Conservation (phyloP, 192 early-diverging fungal species). For the Spizellomyces punctatus region DNA sequence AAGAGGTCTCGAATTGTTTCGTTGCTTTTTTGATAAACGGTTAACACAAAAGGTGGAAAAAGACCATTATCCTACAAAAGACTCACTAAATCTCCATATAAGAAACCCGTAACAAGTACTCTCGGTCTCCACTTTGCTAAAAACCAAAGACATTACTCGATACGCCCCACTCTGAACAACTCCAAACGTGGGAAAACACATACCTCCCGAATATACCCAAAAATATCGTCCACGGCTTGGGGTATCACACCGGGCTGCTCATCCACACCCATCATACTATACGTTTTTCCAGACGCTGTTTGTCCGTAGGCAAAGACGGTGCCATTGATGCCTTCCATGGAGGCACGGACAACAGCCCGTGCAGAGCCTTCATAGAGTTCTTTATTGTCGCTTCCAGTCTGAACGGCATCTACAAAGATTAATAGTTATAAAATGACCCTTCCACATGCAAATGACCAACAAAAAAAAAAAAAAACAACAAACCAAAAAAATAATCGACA, state of each 20-base stretch:
- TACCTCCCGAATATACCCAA: slow-evolving; percentile 55
- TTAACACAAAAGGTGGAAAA: slow-evolving; percentile 13
- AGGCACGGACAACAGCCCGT: slow-evolving; percentile 58
- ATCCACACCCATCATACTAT: slow-evolving; percentile 65
- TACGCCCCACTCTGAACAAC: background rate
- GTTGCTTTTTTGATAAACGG: slow-evolving; percentile 11
- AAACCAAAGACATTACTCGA: no score
- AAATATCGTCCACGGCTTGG: slow-evolving; percentile 68
- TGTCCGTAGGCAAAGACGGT: slow-evolving; percentile 99
- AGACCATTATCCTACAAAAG: slow-evolving; percentile 46
- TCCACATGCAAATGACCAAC: background rate
- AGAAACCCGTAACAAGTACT: slow-evolving; percentile 92
- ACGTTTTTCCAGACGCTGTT: slow-evolving; percentile 94
- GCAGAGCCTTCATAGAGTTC: slow-evolving; percentile 52
- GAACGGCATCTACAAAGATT: slow-evolving; percentile 33
- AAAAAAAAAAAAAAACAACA: background rate
- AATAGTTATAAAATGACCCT: background rate
- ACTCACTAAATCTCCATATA: slow-evolving; percentile 91
- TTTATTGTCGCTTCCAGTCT: slow-evolving; percentile 57
- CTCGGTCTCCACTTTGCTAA: slow-evolving; percentile 65
- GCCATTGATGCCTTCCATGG: slow-evolving; percentile 84
- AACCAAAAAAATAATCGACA: slow-evolving; percentile 22
- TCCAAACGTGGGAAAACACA: no score
- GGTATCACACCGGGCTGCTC: slow-evolving; percentile 70
- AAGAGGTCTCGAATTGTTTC: slow-evolving; percentile 83